phyloP scores from a whole-genome alignment of 2,329 filamentous ascomycete genomes.

The Ceratocystis diversiconidia region DNA sequence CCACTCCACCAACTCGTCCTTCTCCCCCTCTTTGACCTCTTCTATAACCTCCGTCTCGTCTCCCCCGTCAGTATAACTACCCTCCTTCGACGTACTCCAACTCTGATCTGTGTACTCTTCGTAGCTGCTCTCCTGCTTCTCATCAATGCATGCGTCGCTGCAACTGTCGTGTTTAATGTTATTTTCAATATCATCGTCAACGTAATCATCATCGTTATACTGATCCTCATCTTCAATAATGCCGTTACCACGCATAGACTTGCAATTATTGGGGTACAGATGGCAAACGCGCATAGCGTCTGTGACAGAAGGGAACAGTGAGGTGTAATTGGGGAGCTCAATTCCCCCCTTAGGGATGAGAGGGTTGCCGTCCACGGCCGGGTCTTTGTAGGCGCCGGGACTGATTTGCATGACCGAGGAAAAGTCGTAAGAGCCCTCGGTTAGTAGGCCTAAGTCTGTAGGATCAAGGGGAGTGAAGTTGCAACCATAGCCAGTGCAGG shows the following conservation, averaged over 20 bases:
- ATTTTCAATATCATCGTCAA: neutral
- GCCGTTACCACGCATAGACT: constrained; percentile 13
- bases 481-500: constrained; percentile 17
- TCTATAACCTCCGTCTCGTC: no score
- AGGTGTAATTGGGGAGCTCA: neutral
- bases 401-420: constrained; percentile 17
- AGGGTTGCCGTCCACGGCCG: neutral
- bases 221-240: constrained; percentile 12
- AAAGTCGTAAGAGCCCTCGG: constrained; percentile 8
- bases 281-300: constrained; percentile 13
- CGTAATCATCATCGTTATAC: constrained; percentile 12
- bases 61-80: no score
- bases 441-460: neutral
- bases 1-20: neutral
- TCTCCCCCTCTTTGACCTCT: neutral
- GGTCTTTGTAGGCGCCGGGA: neutral
- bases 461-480: constrained; percentile 6
- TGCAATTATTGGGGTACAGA: constrained; percentile 6
- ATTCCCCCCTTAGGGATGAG: neutral
- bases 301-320: neutral
- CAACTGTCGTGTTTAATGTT: constrained; percentile 4
- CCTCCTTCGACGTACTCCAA: no score
- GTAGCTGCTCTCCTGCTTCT: neutral
- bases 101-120: neutral
- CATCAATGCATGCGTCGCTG: constrained; percentile 1